These are phyloP conservation scores for Pseudocercospora eumusae DNA, from an alignment of 2,329 filamentous ascomycete genomes.

Conservation along the genomic window DNA sequence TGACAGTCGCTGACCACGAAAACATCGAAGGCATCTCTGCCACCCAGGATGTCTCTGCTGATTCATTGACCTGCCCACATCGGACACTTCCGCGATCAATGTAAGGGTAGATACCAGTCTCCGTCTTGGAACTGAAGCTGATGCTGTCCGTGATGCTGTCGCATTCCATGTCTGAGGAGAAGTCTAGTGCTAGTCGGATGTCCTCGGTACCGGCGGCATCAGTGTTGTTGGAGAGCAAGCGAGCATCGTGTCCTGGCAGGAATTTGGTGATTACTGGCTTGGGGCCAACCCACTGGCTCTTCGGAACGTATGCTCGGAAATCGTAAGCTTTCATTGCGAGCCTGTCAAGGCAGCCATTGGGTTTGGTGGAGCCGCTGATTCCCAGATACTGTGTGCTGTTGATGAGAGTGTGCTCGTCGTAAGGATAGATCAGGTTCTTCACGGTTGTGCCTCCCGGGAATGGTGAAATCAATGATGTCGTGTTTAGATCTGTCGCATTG, in stretches of 20 bases:
- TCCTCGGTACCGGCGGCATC: constrained; percentile 33
- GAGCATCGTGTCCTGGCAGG: constrained; percentile 59
- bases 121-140: constrained; percentile 54
- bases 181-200: constrained; percentile 56
- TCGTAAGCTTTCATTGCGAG: constrained; percentile 57
- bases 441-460: constrained; percentile 56
- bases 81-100: constrained; percentile 48
- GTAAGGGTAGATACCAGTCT: constrained; percentile 46
- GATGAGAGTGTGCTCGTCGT: constrained; percentile 55
- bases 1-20: constrained; percentile 56
- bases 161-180: constrained; percentile 63
- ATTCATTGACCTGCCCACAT: constrained; percentile 42
- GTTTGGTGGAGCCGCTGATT: constrained; percentile 47
- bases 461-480: constrained; percentile 55
- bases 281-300: constrained; percentile 50
- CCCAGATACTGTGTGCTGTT: constrained; percentile 32
- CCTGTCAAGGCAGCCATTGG: constrained; percentile 57
- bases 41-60: constrained; percentile 11
- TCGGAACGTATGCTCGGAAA: constrained; percentile 60
- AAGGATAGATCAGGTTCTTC: constrained; percentile 62
- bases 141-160: constrained; percentile 53
- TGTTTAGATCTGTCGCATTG: constrained; percentile 31
- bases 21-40: constrained; percentile 57
- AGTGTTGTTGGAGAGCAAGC: constrained; percentile 55
- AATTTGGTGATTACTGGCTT: constrained; percentile 61